phyloP scores from a whole-genome alignment of 1,284 basidiomycete genomes.

The Ceraceosorus bombacis region DNA sequence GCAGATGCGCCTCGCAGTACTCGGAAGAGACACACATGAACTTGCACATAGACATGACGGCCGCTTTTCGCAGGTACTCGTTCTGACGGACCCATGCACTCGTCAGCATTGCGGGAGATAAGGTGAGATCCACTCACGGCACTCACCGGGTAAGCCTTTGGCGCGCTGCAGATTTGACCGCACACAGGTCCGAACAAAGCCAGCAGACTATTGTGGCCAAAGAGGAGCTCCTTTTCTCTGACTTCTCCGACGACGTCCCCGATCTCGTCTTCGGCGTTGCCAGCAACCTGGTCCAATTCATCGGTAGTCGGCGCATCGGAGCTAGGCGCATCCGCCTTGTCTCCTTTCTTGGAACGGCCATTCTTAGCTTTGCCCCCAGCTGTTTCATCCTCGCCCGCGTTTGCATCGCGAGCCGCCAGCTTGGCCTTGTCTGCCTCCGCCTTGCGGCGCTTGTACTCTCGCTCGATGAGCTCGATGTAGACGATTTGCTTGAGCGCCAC shows the following conservation, averaged over 20 bases:
- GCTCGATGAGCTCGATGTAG: conserved; percentile 89
- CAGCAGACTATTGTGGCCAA: conserved; percentile 73
- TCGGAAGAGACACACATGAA: conserved; percentile 90
- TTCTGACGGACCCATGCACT: conserved; percentile 55
- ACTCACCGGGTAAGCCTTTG: conserved; percentile 48
- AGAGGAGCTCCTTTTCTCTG: conserved; percentile 79
- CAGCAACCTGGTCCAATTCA: conserved; percentile 87
- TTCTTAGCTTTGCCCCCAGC: conserved; percentile 18
- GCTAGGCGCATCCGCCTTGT: conserved; percentile 54
- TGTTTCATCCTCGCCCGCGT: background rate
- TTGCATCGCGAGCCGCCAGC: conserved; percentile 6
- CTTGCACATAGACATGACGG: conserved; percentile 83
- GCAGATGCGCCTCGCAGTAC: conserved; percentile 85
- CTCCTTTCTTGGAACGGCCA: conserved; percentile 24
- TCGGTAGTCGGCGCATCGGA: conserved; percentile 31
- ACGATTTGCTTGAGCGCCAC: conserved; percentile 96
- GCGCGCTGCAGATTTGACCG: conserved; percentile 72
- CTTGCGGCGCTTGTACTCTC: conserved; percentile 93
- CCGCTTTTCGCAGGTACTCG: conserved; percentile 72
- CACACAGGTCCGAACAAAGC: conserved; percentile 81
- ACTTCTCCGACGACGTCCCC: conserved; percentile 79
- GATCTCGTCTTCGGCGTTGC: conserved; percentile 96
- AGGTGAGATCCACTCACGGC: too few species aligned
- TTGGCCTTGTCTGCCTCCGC: conserved; percentile 64
- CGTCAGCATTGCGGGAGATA: background rate